These are phyloP conservation scores for Cordyceps cicadae DNA, from an alignment of 2,329 filamentous ascomycete species.

Conservation along the genomic window DNA sequence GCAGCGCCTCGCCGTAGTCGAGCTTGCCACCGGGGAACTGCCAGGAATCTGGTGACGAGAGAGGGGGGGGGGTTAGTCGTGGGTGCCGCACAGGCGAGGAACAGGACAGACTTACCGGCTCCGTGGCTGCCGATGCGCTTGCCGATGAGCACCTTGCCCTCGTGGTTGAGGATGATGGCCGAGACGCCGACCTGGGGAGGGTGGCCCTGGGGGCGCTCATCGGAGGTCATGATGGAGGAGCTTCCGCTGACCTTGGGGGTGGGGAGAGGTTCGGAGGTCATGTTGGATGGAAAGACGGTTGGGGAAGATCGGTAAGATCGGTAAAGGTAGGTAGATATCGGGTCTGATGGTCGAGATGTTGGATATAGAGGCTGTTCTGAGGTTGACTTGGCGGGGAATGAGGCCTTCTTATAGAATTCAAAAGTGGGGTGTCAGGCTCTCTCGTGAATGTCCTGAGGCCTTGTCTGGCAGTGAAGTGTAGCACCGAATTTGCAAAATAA, in stretches of 20 bases:
- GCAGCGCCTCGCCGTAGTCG: slow-evolving; percentile 57
- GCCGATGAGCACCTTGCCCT: slow-evolving; percentile 39
- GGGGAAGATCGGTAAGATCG: no score
- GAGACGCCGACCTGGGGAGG: slow-evolving; percentile 38
- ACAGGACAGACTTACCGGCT: slow-evolving; percentile 27
- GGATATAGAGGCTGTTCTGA: neutral
- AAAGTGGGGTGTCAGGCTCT: neutral
- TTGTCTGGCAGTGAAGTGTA: neutral
- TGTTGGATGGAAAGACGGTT: no score
- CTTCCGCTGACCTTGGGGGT: neutral
- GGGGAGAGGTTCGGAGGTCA: neutral
- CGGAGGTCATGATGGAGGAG: neutral
- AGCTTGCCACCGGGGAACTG: slow-evolving; percentile 70
- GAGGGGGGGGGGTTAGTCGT: neutral
- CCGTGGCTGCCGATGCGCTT: slow-evolving; percentile 42
- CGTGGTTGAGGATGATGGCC: slow-evolving; percentile 33
- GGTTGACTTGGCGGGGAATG: neutral
- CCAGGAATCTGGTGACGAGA: slow-evolving; percentile 40
- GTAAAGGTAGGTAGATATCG: no score
- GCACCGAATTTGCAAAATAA: neutral
- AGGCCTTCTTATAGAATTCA: neutral
- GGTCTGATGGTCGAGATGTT: neutral
- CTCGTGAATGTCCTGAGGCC: neutral
- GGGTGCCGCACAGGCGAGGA: neutral
- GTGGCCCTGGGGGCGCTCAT: neutral